Percentiles rank a stretch among this genome's conserved stretches.
phyloP scores from a whole-genome alignment of 225 moss, liverwort and hornwort genomes.

The Pleurozium schreberi region DNA sequence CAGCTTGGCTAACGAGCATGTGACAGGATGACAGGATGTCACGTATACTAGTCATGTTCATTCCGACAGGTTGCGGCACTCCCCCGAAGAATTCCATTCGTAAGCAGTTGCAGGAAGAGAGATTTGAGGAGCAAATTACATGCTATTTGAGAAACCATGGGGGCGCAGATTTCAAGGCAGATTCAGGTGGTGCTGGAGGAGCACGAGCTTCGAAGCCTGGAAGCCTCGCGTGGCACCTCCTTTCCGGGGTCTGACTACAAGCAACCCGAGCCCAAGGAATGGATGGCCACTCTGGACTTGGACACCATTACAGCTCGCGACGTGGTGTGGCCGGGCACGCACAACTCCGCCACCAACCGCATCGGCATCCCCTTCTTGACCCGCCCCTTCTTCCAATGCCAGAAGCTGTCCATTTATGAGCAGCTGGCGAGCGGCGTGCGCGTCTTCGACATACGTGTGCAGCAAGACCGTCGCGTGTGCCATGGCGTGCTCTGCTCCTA shows the following conservation, averaged over 20 bases:
- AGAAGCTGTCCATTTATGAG: conserved; percentile 61
- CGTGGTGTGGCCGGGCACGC: conserved; percentile 81
- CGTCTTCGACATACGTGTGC: conserved; percentile 73
- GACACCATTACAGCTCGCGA: conserved; percentile 8
- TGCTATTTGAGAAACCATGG: conserved; percentile 24
- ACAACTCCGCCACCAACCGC: conserved; percentile 75
- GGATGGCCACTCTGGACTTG: conserved; percentile 48
- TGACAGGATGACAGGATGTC: not conserved
- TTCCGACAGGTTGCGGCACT: not conserved
- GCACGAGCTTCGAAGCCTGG: conserved; percentile 23
- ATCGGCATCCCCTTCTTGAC: conserved; percentile 58
- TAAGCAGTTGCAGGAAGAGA: not conserved
- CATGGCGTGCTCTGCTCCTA: conserved; percentile 36
- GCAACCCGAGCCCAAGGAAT: conserved; percentile 54
- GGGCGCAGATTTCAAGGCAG: conserved; percentile 42
- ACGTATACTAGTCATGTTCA: not conserved
- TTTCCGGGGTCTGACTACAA: conserved; percentile 19
- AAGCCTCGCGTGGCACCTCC: conserved; percentile 13
- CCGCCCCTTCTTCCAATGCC: conserved; percentile 47
- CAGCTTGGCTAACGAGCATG: not conserved
- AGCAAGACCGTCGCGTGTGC: conserved; percentile 67
- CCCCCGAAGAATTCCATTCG: not conserved
- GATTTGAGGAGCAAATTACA: not conserved
- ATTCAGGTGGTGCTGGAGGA: conserved; percentile 40
- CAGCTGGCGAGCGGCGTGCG: conserved; percentile 76